phyloP scores from a whole-genome alignment of 2,329 filamentous ascomycete species.

The Trichoderma citrinoviride region DNA sequence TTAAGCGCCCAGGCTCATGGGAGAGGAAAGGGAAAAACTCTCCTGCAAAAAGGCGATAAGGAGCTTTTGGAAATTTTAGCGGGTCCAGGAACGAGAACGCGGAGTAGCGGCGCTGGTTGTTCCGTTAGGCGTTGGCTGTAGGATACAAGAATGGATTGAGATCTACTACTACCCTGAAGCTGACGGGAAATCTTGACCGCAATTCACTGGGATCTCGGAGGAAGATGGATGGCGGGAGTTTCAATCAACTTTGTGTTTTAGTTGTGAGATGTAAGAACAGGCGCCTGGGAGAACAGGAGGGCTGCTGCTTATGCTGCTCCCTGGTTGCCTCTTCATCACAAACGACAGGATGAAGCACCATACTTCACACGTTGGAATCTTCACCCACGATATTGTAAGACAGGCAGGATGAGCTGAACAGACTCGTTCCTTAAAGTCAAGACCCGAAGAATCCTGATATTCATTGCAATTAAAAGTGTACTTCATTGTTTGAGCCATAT shows the following conservation, averaged over 20 bases:
- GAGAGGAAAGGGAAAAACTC: not conserved
- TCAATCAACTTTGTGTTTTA: not conserved
- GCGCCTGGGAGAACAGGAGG: too few species aligned
- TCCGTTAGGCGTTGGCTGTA: conserved; percentile 1
- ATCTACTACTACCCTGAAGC: not conserved
- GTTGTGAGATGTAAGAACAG: too few species aligned
- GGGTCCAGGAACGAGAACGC: not conserved
- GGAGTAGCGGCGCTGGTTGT: conserved; percentile 8
- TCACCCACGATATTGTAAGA: too few species aligned
- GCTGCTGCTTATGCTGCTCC: too few species aligned
- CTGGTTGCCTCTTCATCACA: too few species aligned
- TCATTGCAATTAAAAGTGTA: too few species aligned
- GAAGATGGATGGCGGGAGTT: not conserved
- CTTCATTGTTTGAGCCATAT: not conserved
- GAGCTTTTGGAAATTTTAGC: conserved; percentile 22
- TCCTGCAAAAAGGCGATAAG: conserved; percentile 8
- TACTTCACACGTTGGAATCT: too few species aligned
- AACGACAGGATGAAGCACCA: too few species aligned
- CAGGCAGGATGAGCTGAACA: too few species aligned
- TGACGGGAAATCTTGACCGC: not conserved
- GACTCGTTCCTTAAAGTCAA: too few species aligned
- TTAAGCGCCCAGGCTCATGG: conserved; percentile 15
- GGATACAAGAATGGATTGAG: not conserved
- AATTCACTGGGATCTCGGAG: not conserved
- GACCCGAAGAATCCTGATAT: too few species aligned